phyloP scores from a whole-genome alignment of 306 rosid genomes.

The Comarum palustre region DNA sequence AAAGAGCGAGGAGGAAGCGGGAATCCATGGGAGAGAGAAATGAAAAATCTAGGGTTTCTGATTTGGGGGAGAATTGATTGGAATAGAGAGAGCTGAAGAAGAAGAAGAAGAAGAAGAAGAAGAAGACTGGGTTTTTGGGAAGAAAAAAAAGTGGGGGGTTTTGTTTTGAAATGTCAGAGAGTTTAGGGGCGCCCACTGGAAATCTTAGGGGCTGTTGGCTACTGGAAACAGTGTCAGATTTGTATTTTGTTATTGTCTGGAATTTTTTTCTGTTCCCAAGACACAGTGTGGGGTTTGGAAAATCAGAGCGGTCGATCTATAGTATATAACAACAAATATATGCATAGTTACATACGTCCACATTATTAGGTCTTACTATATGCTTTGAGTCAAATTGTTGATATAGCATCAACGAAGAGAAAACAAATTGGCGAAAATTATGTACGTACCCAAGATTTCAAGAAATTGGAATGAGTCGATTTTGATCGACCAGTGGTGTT shows the following conservation, averaged over 20 bases:
- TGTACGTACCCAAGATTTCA: too few species aligned
- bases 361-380: too few species aligned
- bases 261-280: background rate
- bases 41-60: background rate
- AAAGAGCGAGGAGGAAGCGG: slow-evolving; percentile 23
- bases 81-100: background rate
- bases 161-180: background rate
- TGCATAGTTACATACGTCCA: too few species aligned
- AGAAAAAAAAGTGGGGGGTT: background rate
- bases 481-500: too few species aligned
- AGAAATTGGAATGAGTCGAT: too few species aligned
- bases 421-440: too few species aligned
- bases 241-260: slow-evolving; percentile 2
- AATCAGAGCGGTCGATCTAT: background rate
- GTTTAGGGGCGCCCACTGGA: slow-evolving; percentile 7
- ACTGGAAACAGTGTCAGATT: background rate
- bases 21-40: slow-evolving; percentile 40
- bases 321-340: background rate
- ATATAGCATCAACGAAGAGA: too few species aligned
- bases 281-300: background rate
- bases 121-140: background rate
- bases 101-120: background rate
- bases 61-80: background rate
- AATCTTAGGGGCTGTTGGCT: background rate
- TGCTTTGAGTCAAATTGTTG: too few species aligned